Evolutionary conservation across 1,284 basidiomycete species (phyloP).

Genomic region (Hemileia vastatrix): DNA sequence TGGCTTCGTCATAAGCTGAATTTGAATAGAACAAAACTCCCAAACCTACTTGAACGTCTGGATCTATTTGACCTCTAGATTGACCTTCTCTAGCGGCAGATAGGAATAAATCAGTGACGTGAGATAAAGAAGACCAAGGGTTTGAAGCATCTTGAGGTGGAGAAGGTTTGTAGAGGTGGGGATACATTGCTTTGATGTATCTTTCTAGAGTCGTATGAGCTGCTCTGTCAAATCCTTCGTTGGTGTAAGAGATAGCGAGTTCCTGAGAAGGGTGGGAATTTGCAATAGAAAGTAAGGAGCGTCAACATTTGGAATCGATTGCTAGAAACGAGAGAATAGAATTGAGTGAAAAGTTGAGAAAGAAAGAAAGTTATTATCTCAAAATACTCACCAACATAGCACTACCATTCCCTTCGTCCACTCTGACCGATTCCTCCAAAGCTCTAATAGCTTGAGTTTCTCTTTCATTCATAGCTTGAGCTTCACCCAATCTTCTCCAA

Average conservation of each 20-base stretch:
- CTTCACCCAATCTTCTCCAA: constrained; percentile 88
- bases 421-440: constrained; percentile 58
- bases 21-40: constrained; percentile 89
- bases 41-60: constrained; percentile 86
- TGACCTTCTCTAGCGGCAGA: constrained; percentile 56
- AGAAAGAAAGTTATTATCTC: too few relatives aligned
- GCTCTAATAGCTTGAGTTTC: constrained; percentile 53
- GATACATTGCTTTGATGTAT: constrained; percentile 56
- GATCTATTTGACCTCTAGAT: constrained; percentile 59
- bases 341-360: constrained; percentile 90
- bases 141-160: too few relatives aligned
- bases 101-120: too few relatives aligned
- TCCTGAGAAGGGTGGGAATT: constrained; percentile 37
- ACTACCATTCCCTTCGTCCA: constrained; percentile 53
- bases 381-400: constrained; percentile 53
- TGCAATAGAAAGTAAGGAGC: constrained; percentile 53
- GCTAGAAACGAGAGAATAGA: constrained; percentile 77
- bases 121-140: too few relatives aligned
- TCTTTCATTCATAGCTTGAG: constrained; percentile 87
- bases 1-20: constrained; percentile 65
- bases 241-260: too few relatives aligned
- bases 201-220: constrained; percentile 60
- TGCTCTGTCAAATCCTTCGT: too few relatives aligned
- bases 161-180: too few relatives aligned
- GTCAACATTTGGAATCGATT: constrained; percentile 71